Conservation (phyloP, 176 grass and related monocot genomes). For the Avena insularis region DNA sequence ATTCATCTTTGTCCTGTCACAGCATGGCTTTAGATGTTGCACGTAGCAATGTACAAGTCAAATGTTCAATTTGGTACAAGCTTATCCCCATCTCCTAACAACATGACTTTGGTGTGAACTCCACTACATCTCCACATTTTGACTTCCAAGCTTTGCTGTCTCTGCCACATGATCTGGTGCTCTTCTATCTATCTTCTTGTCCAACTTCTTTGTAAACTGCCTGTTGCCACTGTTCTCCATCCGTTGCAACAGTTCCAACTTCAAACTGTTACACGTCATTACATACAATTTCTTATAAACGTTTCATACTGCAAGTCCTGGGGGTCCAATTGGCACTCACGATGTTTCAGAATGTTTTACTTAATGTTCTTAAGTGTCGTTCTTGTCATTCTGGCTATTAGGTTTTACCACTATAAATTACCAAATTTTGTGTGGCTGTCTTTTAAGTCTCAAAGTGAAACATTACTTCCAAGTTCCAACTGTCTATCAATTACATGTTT, state of each 20-base stretch:
- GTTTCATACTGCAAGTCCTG: neutral
- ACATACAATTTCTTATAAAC: neutral
- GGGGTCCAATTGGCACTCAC: neutral
- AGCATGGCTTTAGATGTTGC: neutral
- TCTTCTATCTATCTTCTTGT: neutral
- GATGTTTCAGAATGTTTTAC: slow-evolving; percentile 19
- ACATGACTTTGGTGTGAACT: slow-evolving; percentile 27
- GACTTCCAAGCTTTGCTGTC: neutral
- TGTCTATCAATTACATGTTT: neutral
- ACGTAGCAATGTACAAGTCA: neutral
- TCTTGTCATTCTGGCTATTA: neutral
- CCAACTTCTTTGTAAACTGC: neutral
- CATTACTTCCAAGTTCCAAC: neutral
- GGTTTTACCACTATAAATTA: neutral
- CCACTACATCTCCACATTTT: neutral
- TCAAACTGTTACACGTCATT: neutral
- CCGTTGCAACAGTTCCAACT: neutral
- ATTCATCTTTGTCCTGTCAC: neutral
- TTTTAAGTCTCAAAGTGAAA: neutral
- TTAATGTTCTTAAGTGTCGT: neutral
- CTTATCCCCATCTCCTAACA: neutral
- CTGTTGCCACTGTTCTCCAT: neutral
- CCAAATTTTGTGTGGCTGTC: neutral
- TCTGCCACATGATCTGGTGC: neutral
- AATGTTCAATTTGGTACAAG: neutral